A percentile compares a stretch with the other conserved stretches of the same genome.
These are phyloP conservation scores for Penicillium arizonense DNA, from an alignment of 495 filamentous ascomycete genomes.

Conservation along the genomic window DNA sequence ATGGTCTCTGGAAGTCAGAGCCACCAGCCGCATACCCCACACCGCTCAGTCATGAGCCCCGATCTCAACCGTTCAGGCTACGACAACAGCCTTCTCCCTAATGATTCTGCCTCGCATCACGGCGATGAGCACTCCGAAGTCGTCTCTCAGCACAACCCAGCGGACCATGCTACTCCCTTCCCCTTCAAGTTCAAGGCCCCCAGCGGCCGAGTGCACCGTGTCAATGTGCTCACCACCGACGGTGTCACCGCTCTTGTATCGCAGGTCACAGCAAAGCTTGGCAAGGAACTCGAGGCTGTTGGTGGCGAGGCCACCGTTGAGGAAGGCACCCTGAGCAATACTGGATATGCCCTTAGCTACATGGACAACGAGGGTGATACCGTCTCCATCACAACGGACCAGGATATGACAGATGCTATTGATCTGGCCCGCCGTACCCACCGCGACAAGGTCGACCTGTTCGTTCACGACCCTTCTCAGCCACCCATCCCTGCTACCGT, in stretches of 20 bases:
- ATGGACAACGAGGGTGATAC: slow-evolving; percentile 97
- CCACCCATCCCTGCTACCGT: slow-evolving; percentile 68
- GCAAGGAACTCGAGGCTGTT: slow-evolving; percentile 79
- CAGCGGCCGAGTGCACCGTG: slow-evolving; percentile 88
- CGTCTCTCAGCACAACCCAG: slow-evolving; percentile 46
- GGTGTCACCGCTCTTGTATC: slow-evolving; percentile 81
- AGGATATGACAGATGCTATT: slow-evolving; percentile 90
- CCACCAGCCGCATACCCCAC: slow-evolving; percentile 57
- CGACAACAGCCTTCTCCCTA: slow-evolving; percentile 82
- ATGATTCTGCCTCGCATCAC: slow-evolving; percentile 91
- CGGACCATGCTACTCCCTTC: slow-evolving; percentile 69
- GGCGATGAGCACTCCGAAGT: slow-evolving; percentile 73
- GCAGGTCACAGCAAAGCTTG: slow-evolving; percentile 81
- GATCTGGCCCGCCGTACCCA: slow-evolving; percentile 70
- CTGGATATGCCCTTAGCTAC: slow-evolving; percentile 94
- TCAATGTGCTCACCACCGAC: slow-evolving; percentile 77
- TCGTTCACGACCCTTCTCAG: slow-evolving; percentile 90
- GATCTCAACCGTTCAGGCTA: slow-evolving; percentile 61
- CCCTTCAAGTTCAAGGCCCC: slow-evolving; percentile 99
- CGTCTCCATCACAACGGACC: slow-evolving; percentile 94
- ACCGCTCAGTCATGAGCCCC: slow-evolving; percentile 73
- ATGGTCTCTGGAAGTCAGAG: slow-evolving; percentile 88
- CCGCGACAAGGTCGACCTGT: slow-evolving; percentile 93
- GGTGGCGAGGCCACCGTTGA: slow-evolving; percentile 73
- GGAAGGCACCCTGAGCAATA: slow-evolving; percentile 73